A percentile compares a stretch with the other conserved stretches of the same genome.
These are phyloP conservation scores for Phytophthora pinifolia DNA, from an alignment of 352 stramenopile species.

Conservation along the genomic window DNA sequence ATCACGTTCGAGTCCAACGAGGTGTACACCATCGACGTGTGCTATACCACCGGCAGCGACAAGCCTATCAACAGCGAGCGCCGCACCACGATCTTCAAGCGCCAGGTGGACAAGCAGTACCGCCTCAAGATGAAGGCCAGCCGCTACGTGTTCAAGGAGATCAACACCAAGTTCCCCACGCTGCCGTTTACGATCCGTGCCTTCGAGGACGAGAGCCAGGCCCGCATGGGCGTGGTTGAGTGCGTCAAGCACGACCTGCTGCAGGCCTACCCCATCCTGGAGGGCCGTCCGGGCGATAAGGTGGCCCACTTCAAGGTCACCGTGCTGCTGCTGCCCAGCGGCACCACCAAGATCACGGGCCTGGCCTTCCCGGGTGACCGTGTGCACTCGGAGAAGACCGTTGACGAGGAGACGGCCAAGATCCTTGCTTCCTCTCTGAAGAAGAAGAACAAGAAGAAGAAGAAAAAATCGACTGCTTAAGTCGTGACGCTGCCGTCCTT, in stretches of 20 bases:
- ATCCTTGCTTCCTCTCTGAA: constrained; percentile 92
- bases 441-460: constrained; percentile 98
- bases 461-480: constrained; percentile 62
- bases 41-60: constrained; percentile 97
- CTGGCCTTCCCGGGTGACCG: constrained; percentile 88
- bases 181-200: constrained; percentile 98
- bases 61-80: constrained; percentile 90
- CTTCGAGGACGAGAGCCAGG: constrained; percentile 95
- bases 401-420: constrained; percentile 91
- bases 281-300: constrained; percentile 93
- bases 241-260: constrained; percentile 98
- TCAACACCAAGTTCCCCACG: constrained; percentile 98
- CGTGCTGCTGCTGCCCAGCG: constrained; percentile 96
- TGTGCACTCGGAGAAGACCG: constrained; percentile 92
- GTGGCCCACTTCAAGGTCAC: constrained; percentile 99
- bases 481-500: constrained; percentile 13
- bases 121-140: constrained; percentile 94
- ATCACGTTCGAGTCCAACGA: constrained; percentile 96
- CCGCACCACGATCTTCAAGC: constrained; percentile 99
- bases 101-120: constrained; percentile 98
- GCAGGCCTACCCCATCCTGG: constrained; percentile 97
- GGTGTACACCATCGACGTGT: constrained; percentile 99
- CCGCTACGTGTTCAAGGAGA: constrained; percentile 96
- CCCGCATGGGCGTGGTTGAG: constrained; percentile 98
- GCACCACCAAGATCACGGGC: constrained; percentile 96